These are phyloP conservation scores for Xylaria sp. DNA, from an alignment of 2,329 filamentous ascomycete genomes.

Conservation along the genomic window DNA sequence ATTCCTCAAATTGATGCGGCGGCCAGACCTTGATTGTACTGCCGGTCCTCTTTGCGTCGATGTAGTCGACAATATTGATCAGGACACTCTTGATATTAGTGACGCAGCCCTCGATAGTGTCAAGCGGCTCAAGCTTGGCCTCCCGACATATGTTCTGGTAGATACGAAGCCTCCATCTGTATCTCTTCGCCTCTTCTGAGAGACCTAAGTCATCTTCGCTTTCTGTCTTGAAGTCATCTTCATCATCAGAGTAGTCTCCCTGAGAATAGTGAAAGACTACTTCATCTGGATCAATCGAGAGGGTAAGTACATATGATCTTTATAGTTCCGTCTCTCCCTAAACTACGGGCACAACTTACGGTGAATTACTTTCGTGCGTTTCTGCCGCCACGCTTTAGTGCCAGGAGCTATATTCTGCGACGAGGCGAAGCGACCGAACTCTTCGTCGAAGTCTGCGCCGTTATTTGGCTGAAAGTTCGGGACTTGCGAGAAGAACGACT, in stretches of 20 bases:
- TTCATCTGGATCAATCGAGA: conserved; percentile 24
- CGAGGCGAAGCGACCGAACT: conserved; percentile 46
- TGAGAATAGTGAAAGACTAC: conserved; percentile 37
- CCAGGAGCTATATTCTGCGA: conserved; percentile 41
- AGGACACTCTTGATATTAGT: conserved; percentile 39
- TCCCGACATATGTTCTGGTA: conserved; percentile 36
- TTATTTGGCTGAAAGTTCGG: conserved; percentile 41
- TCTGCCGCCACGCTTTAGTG: conserved; percentile 23
- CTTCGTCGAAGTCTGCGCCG: conserved; percentile 42
- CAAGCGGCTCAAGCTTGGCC: conserved; percentile 34
- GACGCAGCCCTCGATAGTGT: conserved; percentile 38
- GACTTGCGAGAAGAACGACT: conserved; percentile 45
- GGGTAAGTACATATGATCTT: conserved; percentile 5
- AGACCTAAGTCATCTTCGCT: not conserved
- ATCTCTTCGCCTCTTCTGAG: not conserved
- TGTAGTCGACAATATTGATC: conserved; percentile 48
- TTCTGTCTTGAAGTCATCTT: conserved; percentile 22
- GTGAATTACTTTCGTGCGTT: conserved; percentile 31
- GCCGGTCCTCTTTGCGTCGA: conserved; percentile 39
- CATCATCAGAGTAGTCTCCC: conserved; percentile 3
- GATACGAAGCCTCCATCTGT: not conserved
- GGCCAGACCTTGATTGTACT: conserved; percentile 42
- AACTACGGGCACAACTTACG: conserved; percentile 26
- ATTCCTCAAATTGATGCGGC: conserved; percentile 36
- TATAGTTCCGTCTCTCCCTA: not conserved